Conservation (phyloP, 73 alveolate genomes). For the Symbiodinium natans region DNA sequence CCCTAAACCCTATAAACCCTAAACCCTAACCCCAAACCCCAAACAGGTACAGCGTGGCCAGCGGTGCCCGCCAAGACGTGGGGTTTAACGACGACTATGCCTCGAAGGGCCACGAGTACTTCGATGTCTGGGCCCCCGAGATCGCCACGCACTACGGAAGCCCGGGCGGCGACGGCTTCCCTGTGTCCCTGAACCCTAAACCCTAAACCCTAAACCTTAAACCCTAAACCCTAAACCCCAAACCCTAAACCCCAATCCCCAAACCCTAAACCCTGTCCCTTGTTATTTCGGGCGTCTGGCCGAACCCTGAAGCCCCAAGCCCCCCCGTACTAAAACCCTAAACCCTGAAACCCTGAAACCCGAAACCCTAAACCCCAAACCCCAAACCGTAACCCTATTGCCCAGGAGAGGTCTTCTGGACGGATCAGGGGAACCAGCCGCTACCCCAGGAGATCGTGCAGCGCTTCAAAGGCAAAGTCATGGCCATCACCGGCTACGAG, state of each 20-base stretch:
- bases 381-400: neutral
- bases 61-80: slow-evolving; percentile 49
- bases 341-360: no score
- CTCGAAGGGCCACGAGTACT: slow-evolving; percentile 74
- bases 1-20: no score
- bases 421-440: slow-evolving; percentile 87
- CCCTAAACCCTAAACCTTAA: neutral
- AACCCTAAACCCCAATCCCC: neutral
- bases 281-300: no score
- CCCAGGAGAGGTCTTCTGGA: slow-evolving; percentile 41
- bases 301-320: no score
- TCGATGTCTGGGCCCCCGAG: slow-evolving; percentile 85
- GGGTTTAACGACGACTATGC: slow-evolving; percentile 65
- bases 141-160: slow-evolving; percentile 68
- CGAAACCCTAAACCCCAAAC: neutral
- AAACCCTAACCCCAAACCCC: no score
- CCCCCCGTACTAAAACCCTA: neutral
- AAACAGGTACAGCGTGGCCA: slow-evolving; percentile 71
- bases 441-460: slow-evolving; percentile 55
- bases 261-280: neutral
- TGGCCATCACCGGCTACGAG: slow-evolving; percentile 85
- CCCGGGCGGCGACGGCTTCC: no score
- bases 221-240: neutral
- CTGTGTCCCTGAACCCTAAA: no score
- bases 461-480: slow-evolving; percentile 59